Evolutionary conservation across 2,329 filamentous ascomycete species (phyloP).

Genomic region (Colletotrichum plurivorum): DNA sequence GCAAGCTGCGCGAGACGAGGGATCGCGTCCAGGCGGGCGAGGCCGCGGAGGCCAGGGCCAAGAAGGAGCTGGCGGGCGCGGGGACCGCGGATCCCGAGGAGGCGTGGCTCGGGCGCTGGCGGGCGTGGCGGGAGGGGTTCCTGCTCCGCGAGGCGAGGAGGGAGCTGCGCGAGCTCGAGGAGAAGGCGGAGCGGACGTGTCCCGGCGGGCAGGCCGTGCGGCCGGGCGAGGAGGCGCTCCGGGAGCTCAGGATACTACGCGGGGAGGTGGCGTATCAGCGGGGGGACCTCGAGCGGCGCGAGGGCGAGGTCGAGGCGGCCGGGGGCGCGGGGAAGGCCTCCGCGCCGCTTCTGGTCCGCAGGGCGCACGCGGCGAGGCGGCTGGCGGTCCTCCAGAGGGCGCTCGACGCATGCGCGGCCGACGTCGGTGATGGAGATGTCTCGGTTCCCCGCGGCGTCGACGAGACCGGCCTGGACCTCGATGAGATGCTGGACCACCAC

Average conservation of each 20-base stretch:
- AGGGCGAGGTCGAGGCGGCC: not conserved
- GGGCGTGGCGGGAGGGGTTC: slow-evolving; percentile 10
- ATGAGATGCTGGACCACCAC: not conserved
- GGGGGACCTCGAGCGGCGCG: not conserved
- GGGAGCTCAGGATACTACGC: slow-evolving; percentile 6
- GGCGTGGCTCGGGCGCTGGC: slow-evolving; percentile 35
- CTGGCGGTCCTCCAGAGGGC: slow-evolving; percentile 8
- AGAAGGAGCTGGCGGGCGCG: not conserved
- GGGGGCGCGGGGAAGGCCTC: not conserved
- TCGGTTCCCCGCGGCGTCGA: not conserved
- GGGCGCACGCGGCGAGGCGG: not conserved
- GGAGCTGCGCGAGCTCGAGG: slow-evolving; percentile 4
- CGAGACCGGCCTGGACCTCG: not conserved
- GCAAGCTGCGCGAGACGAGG: not conserved
- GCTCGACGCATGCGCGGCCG: slow-evolving; percentile 13
- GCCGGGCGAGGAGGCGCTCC: slow-evolving; percentile 3
- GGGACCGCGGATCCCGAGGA: slow-evolving; percentile 17
- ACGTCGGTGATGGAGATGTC: slow-evolving; percentile 1
- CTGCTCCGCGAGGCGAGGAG: not conserved
- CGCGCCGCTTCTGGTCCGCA: not conserved
- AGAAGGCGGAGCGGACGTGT: not conserved
- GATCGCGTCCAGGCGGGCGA: not conserved
- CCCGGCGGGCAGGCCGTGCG: slow-evolving; percentile 10
- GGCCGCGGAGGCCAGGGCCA: not conserved
- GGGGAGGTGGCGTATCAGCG: not conserved